Evolutionary conservation across 805 yeast genomes (phyloP).

Genomic region (Metschnikowia peoriensis): DNA sequence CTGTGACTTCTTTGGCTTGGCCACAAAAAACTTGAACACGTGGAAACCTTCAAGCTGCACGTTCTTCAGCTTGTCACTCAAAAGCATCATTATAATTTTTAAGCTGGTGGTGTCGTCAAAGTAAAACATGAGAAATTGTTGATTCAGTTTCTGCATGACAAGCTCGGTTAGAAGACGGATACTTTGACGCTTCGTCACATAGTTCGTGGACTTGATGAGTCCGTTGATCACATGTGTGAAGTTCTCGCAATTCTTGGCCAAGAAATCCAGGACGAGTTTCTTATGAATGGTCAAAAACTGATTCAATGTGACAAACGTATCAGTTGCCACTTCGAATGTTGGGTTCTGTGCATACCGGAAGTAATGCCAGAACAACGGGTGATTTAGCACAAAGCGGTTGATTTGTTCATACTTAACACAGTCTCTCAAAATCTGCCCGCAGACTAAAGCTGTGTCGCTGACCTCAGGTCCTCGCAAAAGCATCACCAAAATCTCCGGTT

Average conservation of each 20-base stretch:
- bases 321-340: slow-evolving; percentile 88
- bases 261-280: slow-evolving; percentile 66
- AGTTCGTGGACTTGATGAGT: slow-evolving; percentile 72
- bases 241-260: slow-evolving; percentile 51
- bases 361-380: slow-evolving; percentile 73
- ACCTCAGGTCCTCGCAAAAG: slow-evolving; percentile 73
- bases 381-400: slow-evolving; percentile 55
- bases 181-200: slow-evolving; percentile 91
- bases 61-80: slow-evolving; percentile 87
- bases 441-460: slow-evolving; percentile 67
- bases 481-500: slow-evolving; percentile 61
- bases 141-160: slow-evolving; percentile 69
- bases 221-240: slow-evolving; percentile 66
- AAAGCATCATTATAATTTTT: slow-evolving; percentile 79
- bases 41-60: slow-evolving; percentile 90
- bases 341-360: slow-evolving; percentile 74
- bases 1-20: slow-evolving; percentile 87
- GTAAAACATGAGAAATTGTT: slow-evolving; percentile 68
- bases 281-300: slow-evolving; percentile 72
- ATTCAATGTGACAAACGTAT: slow-evolving; percentile 74
- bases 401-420: slow-evolving; percentile 77
- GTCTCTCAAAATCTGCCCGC: slow-evolving; percentile 80
- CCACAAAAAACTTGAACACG: slow-evolving; percentile 92
- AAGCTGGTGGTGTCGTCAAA: slow-evolving; percentile 79
- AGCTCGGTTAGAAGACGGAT: slow-evolving; percentile 71